A percentile compares a stretch with the other conserved stretches of the same genome.
Conservation (phyloP, 2,329 filamentous ascomycete genomes). For the Didymella pomorum region DNA sequence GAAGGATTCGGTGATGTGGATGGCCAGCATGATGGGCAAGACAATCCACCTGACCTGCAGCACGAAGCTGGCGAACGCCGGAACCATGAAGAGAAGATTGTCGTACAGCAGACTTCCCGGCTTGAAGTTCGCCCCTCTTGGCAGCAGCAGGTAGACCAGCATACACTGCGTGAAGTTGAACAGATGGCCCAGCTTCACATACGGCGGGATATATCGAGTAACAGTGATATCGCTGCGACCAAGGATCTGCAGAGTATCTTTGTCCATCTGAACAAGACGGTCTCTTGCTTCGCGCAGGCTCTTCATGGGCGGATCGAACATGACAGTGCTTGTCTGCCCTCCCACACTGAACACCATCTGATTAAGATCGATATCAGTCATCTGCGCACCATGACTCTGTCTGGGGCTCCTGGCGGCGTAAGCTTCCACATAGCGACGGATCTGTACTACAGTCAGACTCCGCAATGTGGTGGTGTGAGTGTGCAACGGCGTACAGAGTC, state of each 20-base stretch:
- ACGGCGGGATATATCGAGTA: constrained; percentile 61
- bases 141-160: constrained; percentile 42
- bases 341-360: constrained; percentile 68
- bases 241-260: constrained; percentile 66
- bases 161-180: constrained; percentile 61
- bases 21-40: constrained; percentile 64
- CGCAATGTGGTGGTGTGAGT: neutral
- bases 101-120: constrained; percentile 47
- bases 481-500: constrained; percentile 61
- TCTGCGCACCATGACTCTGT: constrained; percentile 64
- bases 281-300: constrained; percentile 72
- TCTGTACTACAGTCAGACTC: constrained; percentile 38
- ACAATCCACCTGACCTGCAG: constrained; percentile 67
- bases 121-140: constrained; percentile 41
- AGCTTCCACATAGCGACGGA: constrained; percentile 79
- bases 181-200: constrained; percentile 56
- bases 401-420: constrained; percentile 67
- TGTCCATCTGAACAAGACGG: constrained; percentile 77
- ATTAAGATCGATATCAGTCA: constrained; percentile 71
- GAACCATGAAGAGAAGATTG: constrained; percentile 57
- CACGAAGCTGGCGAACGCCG: constrained; percentile 66
- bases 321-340: constrained; percentile 61
- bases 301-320: constrained; percentile 75
- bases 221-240: constrained; percentile 66
- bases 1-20: constrained; percentile 72